Percentiles rank a stretch among this genome's conserved stretches.
phyloP scores from a whole-genome alignment of 2,329 filamentous ascomycete genomes.

The Sphaceloma murrayae region DNA sequence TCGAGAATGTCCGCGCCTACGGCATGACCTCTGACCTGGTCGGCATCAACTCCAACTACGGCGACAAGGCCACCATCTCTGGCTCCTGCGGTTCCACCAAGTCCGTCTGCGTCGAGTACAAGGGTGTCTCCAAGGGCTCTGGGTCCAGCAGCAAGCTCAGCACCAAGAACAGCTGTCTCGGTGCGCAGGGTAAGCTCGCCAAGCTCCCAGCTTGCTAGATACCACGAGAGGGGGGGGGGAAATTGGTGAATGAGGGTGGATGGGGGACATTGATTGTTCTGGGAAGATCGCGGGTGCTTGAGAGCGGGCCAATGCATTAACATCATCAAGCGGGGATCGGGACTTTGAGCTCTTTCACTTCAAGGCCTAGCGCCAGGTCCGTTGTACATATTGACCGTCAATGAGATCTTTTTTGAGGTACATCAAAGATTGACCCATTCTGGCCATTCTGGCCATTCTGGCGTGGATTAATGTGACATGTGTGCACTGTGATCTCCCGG shows the following conservation, averaged over 20 bases:
- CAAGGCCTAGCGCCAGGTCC: conserved; percentile 11
- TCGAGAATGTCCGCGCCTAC: conserved; percentile 36
- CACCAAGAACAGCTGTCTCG: conserved; percentile 23
- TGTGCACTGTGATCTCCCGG: no score
- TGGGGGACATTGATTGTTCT: background rate
- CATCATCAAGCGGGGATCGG: conserved; percentile 11
- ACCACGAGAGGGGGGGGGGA: background rate
- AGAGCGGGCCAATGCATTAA: background rate
- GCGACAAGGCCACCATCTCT: conserved; percentile 37
- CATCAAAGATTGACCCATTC: background rate
- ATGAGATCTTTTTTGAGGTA: conserved; percentile 15
- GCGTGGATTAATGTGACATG: no score
- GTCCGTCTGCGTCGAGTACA: conserved; percentile 30
- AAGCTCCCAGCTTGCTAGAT: conserved; percentile 19
- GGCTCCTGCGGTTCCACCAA: conserved; percentile 33
- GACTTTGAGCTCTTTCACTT: conserved; percentile 12
- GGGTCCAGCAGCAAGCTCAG: conserved; percentile 26
- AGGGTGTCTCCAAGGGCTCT: conserved; percentile 25
- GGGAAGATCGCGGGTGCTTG: conserved; percentile 5
- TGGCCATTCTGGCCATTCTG: no score
- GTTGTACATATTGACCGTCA: conserved; percentile 14
- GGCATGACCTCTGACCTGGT: conserved; percentile 38
- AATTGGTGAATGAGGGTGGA: background rate
- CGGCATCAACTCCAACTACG: conserved; percentile 46
- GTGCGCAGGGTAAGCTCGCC: conserved; percentile 13